Evolutionary conservation across 371 early-diverging fungal species (phyloP).

Genomic region (Nematocida sp.): DNA sequence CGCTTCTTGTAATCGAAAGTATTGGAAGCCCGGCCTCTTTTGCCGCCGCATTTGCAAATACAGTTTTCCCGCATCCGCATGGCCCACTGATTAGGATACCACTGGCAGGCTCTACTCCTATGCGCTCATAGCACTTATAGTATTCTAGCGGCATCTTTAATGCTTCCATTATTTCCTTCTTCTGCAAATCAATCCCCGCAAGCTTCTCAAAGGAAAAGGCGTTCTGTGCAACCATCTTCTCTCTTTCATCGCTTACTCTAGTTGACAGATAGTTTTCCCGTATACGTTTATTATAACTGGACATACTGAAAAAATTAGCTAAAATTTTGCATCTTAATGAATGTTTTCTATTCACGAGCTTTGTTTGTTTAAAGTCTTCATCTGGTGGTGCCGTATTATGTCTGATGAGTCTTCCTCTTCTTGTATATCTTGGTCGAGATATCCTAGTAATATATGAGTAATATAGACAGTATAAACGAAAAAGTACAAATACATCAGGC

Average conservation of each 20-base stretch:
- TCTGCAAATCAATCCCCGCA: slow-evolving; percentile 24
- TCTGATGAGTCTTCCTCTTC: slow-evolving; percentile 32
- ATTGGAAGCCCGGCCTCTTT: slow-evolving; percentile 61
- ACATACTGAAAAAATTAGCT: slow-evolving; percentile 27
- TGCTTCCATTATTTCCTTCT: slow-evolving; percentile 28
- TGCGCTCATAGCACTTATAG: slow-evolving; percentile 55
- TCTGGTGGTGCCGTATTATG: slow-evolving; percentile 13
- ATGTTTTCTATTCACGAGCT: background rate
- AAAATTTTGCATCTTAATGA: background rate
- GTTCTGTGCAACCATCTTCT: slow-evolving; percentile 32
- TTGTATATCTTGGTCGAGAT: background rate
- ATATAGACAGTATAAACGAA: background rate
- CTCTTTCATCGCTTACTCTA: slow-evolving; percentile 28
- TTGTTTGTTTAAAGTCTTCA: slow-evolving; percentile 3
- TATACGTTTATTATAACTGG: slow-evolving; percentile 47
- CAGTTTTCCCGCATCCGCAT: slow-evolving; percentile 68
- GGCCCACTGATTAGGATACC: slow-evolving; percentile 66
- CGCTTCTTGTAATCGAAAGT: slow-evolving; percentile 30
- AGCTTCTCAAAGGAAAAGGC: slow-evolving; percentile 6
- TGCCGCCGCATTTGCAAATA: slow-evolving; percentile 61
- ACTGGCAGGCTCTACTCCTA: slow-evolving; percentile 54
- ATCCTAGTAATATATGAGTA: background rate
- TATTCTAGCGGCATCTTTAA: slow-evolving; percentile 35
- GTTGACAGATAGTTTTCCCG: slow-evolving; percentile 35
- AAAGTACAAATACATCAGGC: slow-evolving; percentile 8